Percentiles rank a stretch among this genome's conserved stretches.
Evolutionary conservation across 768 basidiomycete genomes (phyloP).

Genomic region (Pilatotrama ljubarskyi): DNA sequence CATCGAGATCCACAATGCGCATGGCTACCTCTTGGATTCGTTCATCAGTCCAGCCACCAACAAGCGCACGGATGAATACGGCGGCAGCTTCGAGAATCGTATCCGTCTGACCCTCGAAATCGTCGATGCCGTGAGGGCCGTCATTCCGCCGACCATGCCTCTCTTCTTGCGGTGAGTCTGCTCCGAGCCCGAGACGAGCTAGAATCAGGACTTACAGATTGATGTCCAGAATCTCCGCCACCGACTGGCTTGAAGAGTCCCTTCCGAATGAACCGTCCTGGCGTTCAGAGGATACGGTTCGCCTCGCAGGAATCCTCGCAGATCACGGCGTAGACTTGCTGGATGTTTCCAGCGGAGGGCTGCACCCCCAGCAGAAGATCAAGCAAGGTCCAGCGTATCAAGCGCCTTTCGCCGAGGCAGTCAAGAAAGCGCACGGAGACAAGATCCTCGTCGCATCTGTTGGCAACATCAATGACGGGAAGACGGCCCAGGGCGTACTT

Average conservation of each 20-base stretch:
- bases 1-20: conserved; percentile 30
- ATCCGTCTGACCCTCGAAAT: conserved; percentile 62
- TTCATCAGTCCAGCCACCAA: conserved; percentile 43
- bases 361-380: conserved; percentile 50
- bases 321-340: conserved; percentile 73
- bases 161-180: conserved; percentile 62
- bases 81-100: conserved; percentile 49
- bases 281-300: conserved; percentile 67
- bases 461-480: conserved; percentile 56
- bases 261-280: conserved; percentile 63
- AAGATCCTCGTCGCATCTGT: conserved; percentile 49
- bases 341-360: conserved; percentile 71
- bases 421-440: conserved; percentile 48
- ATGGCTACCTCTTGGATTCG: conserved; percentile 28
- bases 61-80: conserved; percentile 48
- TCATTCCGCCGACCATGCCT: conserved; percentile 62
- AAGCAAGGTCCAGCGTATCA: conserved; percentile 16
- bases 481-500: conserved; percentile 59
- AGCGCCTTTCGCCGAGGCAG: conserved; percentile 28
- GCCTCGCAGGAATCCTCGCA: conserved; percentile 56
- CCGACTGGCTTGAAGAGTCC: conserved; percentile 68
- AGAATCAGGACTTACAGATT: neutral
- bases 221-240: conserved; percentile 56
- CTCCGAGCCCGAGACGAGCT: conserved; percentile 3
- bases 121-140: conserved; percentile 59